Conservation (phyloP, 2,329 filamentous ascomycete genomes). For the Colletotrichum tabaci region DNA sequence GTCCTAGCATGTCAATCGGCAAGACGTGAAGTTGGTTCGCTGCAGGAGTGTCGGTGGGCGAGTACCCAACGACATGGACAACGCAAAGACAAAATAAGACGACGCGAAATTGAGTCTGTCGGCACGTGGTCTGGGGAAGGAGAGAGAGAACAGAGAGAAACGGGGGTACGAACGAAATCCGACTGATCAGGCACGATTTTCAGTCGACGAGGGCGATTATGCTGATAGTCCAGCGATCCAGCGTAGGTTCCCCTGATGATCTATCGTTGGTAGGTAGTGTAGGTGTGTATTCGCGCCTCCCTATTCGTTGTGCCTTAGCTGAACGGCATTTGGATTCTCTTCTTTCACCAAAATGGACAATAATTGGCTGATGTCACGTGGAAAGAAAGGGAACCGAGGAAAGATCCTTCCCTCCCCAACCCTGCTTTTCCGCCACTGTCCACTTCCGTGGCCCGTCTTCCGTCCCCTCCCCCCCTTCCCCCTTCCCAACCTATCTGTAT, state of each 20-base stretch:
- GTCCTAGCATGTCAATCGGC: too few species aligned
- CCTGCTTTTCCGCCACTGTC: conserved; percentile 5
- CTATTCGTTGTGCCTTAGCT: too few species aligned
- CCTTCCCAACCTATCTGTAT: not conserved
- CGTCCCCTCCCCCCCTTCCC: not conserved
- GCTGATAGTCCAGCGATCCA: not conserved
- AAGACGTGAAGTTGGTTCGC: too few species aligned
- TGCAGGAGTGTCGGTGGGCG: too few species aligned
- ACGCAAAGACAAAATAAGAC: too few species aligned
- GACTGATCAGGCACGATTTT: not conserved
- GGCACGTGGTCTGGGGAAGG: too few species aligned
- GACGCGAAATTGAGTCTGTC: too few species aligned
- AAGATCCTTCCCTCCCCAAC: not conserved
- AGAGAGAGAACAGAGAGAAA: too few species aligned
- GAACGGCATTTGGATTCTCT: too few species aligned
- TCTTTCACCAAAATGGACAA: conserved; percentile 4
- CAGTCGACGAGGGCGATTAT: not conserved
- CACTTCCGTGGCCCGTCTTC: not conserved
- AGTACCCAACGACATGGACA: too few species aligned
- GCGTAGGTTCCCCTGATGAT: not conserved
- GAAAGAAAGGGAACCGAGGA: not conserved
- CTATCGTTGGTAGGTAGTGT: not conserved
- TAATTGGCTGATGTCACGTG: conserved; percentile 36
- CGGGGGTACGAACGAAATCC: too few species aligned
- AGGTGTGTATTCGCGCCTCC: too few species aligned